Conservation (phyloP, 768 basidiomycete genomes). For the Baorangia bicolor region DNA sequence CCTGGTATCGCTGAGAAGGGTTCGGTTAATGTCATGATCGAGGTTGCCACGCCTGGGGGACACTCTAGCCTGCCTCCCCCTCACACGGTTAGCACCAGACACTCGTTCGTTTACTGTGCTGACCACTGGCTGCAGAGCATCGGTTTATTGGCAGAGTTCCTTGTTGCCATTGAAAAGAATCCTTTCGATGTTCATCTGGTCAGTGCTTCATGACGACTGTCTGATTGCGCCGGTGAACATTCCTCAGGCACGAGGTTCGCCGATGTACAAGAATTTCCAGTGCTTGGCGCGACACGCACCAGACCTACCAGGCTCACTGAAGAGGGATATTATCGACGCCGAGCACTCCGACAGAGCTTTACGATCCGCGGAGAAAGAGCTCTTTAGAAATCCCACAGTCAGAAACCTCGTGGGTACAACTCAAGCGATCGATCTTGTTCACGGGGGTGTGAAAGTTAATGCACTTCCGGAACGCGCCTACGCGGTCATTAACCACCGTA, state of each 20-base stretch:
- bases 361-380: slow-evolving; percentile 46
- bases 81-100: slow-evolving; percentile 60
- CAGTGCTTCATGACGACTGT: slow-evolving; percentile 7
- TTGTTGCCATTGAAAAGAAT: slow-evolving; percentile 67
- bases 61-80: slow-evolving; percentile 83
- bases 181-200: slow-evolving; percentile 57
- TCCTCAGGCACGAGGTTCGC: slow-evolving; percentile 50
- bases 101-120: background rate
- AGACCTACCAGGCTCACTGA: slow-evolving; percentile 47
- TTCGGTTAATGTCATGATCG: slow-evolving; percentile 57
- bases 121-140: slow-evolving; percentile 55
- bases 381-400: slow-evolving; percentile 39
- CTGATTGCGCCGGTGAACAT: background rate
- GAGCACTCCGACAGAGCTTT: slow-evolving; percentile 51
- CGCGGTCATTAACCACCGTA: slow-evolving; percentile 72
- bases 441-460: slow-evolving; percentile 72
- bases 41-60: slow-evolving; percentile 70
- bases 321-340: slow-evolving; percentile 48
- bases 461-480: slow-evolving; percentile 75
- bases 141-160: slow-evolving; percentile 71
- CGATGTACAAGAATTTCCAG: slow-evolving; percentile 58
- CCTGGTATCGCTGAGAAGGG: slow-evolving; percentile 78
- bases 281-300: slow-evolving; percentile 67
- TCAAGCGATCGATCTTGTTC: slow-evolving; percentile 71
- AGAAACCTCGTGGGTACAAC: slow-evolving; percentile 63